These are phyloP conservation scores for Ogataea sp. DNA, from an alignment of 805 yeast species.

Conservation along the genomic window DNA sequence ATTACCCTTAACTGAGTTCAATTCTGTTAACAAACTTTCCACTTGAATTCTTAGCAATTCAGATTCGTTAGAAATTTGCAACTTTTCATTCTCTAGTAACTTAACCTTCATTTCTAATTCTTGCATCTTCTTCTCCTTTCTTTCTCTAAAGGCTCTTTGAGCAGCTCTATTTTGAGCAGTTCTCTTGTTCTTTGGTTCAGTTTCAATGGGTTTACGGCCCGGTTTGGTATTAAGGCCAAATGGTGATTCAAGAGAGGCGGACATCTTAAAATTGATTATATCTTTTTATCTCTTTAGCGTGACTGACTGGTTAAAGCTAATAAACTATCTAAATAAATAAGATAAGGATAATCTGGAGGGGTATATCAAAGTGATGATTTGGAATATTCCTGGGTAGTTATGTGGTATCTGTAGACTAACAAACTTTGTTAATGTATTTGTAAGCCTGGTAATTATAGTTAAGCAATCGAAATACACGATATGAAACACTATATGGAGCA, in stretches of 20 bases:
- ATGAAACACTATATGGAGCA: too few relatives aligned
- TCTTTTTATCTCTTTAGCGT: too few relatives aligned
- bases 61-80: conserved; percentile 61
- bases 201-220: conserved; percentile 72
- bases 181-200: conserved; percentile 74
- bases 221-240: conserved; percentile 34
- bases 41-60: conserved; percentile 73
- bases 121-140: conserved; percentile 81
- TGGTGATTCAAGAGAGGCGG: neutral
- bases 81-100: conserved; percentile 61
- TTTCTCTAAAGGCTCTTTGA: conserved; percentile 93
- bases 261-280: neutral
- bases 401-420: too few relatives aligned
- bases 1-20: conserved; percentile 22
- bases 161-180: conserved; percentile 98
- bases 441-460: too few relatives aligned
- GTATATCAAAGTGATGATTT: too few relatives aligned
- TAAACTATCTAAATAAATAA: too few relatives aligned
- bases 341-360: too few relatives aligned
- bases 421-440: too few relatives aligned
- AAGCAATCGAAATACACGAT: too few relatives aligned
- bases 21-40: conserved; percentile 61
- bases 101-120: conserved; percentile 77
- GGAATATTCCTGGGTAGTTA: too few relatives aligned
- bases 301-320: too few relatives aligned